Evolutionary conservation across 148 eudicot genomes (phyloP).

Genomic region (Agrostemma githago): DNA sequence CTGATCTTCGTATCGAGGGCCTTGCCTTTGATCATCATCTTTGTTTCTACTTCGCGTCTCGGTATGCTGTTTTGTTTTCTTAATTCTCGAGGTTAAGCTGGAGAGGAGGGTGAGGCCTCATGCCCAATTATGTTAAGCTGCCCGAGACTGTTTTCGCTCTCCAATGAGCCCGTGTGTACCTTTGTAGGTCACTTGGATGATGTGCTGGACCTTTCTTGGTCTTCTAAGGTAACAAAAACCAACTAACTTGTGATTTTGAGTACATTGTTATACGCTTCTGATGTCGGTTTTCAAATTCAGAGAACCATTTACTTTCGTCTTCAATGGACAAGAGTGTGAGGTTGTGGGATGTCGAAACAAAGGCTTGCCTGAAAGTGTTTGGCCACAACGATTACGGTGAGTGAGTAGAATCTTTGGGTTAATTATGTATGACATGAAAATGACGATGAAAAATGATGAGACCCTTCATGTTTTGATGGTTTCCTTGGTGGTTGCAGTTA

Average conservation of each 20-base stretch:
- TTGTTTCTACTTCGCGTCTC: no score
- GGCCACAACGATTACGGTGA: slow-evolving; percentile 92
- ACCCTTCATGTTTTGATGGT: no score
- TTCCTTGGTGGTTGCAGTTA: slow-evolving; percentile 23
- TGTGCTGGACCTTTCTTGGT: slow-evolving; percentile 91
- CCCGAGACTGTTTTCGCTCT: slow-evolving; percentile 76
- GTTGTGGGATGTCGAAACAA: slow-evolving; percentile 78
- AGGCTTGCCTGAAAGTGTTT: slow-evolving; percentile 62
- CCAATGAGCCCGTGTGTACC: slow-evolving; percentile 65
- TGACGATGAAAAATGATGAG: no score
- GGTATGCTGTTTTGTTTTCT: no score
- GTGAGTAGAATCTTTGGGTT: neutral
- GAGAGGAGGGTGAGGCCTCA: slow-evolving; percentile 35
- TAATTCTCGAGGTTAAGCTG: no score
- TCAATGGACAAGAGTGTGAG: slow-evolving; percentile 99
- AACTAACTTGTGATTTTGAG: neutral
- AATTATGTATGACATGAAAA: no score
- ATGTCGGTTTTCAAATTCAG: slow-evolving; percentile 14
- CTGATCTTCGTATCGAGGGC: no score
- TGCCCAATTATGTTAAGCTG: slow-evolving; percentile 74
- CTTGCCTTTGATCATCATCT: no score
- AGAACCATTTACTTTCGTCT: slow-evolving; percentile 76
- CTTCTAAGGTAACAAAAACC: slow-evolving; percentile 52
- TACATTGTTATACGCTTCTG: neutral
- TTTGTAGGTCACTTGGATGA: slow-evolving; percentile 82